Conservation (phyloP, 257 asterid species). For the Craterostigma plantagineum region DNA sequence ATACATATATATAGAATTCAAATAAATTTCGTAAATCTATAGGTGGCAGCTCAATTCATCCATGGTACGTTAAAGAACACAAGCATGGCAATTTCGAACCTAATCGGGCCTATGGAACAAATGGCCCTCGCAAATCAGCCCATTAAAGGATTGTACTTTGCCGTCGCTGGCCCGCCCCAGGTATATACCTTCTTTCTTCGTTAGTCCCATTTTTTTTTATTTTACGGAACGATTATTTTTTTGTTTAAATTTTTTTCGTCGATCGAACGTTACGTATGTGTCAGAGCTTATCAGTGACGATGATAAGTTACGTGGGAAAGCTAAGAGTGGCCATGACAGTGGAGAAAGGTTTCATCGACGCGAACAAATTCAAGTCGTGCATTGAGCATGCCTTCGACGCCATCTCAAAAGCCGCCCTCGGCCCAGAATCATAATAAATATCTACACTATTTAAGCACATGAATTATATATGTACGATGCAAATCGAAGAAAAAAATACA, state of each 20-base stretch:
- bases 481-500: too few species aligned
- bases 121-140: slow-evolving; percentile 51
- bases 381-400: slow-evolving; percentile 32
- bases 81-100: slow-evolving; percentile 42
- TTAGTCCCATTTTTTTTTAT: too few species aligned
- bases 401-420: slow-evolving; percentile 28
- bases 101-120: slow-evolving; percentile 45
- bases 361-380: slow-evolving; percentile 28
- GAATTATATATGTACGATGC: too few species aligned
- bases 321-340: slow-evolving; percentile 50
- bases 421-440: too few species aligned
- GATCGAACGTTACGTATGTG: too few species aligned
- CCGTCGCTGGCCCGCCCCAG: slow-evolving; percentile 47
- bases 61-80: slow-evolving; percentile 48
- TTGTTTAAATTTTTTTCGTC: too few species aligned
- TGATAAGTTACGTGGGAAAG: slow-evolving; percentile 58
- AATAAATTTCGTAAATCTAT: neutral
- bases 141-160: slow-evolving; percentile 39
- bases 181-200: too few species aligned
- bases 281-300: slow-evolving; percentile 59
- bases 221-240: neutral
- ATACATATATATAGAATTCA: neutral
- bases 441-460: too few species aligned
- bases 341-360: slow-evolving; percentile 49
- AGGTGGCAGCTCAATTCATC: slow-evolving; percentile 39